Evolutionary conservation across 768 basidiomycete genomes (phyloP), one percentile per base, ranked within the genome.

Genomic region (Pleurotus pulmonarius): DNA sequence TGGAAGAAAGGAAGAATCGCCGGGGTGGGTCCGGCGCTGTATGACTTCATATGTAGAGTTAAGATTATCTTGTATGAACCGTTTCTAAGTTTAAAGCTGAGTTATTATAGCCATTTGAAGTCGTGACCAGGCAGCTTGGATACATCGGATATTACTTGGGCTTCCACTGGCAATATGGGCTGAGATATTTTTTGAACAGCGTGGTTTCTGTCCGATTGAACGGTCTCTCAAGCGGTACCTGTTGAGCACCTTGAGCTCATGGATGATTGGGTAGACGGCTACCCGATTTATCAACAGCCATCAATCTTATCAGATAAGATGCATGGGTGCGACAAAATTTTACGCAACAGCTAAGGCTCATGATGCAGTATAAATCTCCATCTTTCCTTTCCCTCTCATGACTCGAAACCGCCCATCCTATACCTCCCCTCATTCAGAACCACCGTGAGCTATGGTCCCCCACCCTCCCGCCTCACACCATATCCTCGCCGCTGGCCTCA

Each of bases 401-500:
- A 65, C 61, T 65, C 69, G 65, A 67, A 11, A 16, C 40, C 18
- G 18, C 58, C 62, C 59, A 59, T 64, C 61, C 56, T 56, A 58
- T 61, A 57, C 56, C 53, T n/a, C 53, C 43, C 44, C 45, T 40
- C 60, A 56, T 55, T 53, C 51, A 37, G 55, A 51, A 37, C 46
- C 57, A 61, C 58, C 49, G 34, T 51, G 8, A 56, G 55, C 61
- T 38, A 78, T 81, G 72, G 73, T 77, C 37, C 69, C 74, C 46
- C 72, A 74, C 57, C 64, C 62, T 61, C 51, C 70, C 58, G 46
- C 64, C 26, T 67, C 76, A 43, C 64, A 71, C 46, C 63, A 63
- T 7, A 55, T 74, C n/a, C 62, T 71, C 38, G 56, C 72, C 56
- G 56, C 70, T 59, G 66, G 73, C 49, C 62, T 73, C 60, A 65